Base-by-base conservation (phyloP, 768 basidiomycete species). In the Amanita rubescens region DNA sequence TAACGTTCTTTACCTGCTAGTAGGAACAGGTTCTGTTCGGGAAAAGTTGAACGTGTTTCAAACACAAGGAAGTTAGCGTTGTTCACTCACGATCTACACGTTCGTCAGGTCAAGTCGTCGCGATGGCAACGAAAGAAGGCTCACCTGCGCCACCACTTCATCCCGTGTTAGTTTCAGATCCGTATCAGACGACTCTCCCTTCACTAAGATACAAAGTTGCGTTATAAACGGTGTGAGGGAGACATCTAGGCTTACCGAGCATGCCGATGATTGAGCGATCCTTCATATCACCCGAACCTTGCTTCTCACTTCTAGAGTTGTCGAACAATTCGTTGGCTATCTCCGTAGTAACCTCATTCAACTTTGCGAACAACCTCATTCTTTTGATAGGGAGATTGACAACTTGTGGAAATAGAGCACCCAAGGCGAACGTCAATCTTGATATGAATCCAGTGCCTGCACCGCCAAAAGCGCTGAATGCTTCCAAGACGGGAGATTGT, bases 131-230 rank as follows among this genome's bases (percentile, higher is more conserved):
- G 14, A 45, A 1, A 27, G 25, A 20, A 12, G 19, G 9, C 48
- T 27, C 30, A 67, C 71, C 62, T 74, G 72, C 2, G 69, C 71
- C 34, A 68, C 60, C 5, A 77, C 68, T 55, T 78, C 76, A 34
- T 77, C 75, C 12, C 64, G 59, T 0, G 69, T 64, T 62, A 76
- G 62, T 51, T 58, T 57, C 15, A 69, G 0, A 63, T 58, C 22
- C 2, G 44, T 32, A 10, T 66, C 62, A 7, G 55, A 50, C 11
- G 55, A 58, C 51, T 70, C 69, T 0, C 68, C 66, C 48, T 71
- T 71, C 42, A 75, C 75, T 76, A 39, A 20, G 19, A 44, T 14
- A 2, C 44, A 22, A 14, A 5, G 9, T 17, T 32, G 25, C 15
- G 25, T 19, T 38, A 27, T 37, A 22, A n/a, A 12, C 9, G 20